Percentiles rank a stretch among this genome's conserved stretches.
Evolutionary conservation across 1,139 yeast genomes (phyloP).

Genomic region (Geotrichum histeridarum): DNA sequence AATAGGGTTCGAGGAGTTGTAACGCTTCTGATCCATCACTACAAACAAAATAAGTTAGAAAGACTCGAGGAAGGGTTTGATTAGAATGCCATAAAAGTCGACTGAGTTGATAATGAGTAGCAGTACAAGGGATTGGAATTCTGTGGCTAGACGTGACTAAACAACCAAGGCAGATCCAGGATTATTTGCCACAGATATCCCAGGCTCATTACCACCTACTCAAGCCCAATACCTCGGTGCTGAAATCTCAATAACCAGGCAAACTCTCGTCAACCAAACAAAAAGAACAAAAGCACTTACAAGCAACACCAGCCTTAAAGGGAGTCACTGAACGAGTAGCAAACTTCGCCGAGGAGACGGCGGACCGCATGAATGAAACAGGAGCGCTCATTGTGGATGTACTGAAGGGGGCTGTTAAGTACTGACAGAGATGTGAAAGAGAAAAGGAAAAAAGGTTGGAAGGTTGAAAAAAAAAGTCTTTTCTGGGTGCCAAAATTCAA

Average conservation of each 20-base stretch:
- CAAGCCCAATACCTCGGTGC: too few relatives aligned
- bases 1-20: conserved; percentile 34
- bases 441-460: background rate
- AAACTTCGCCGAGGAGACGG: conserved; percentile 16
- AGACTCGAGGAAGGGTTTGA: too few relatives aligned
- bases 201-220: too few relatives aligned
- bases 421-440: background rate
- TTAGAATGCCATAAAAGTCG: too few relatives aligned
- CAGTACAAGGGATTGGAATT: too few relatives aligned
- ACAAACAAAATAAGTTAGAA: background rate
- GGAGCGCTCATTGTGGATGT: conserved; percentile 18
- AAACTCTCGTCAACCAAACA: background rate
- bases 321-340: conserved; percentile 18
- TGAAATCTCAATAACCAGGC: too few relatives aligned
- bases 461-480: background rate
- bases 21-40: conserved; percentile 22
- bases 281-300: conserved; percentile 17
- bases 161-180: too few relatives aligned
- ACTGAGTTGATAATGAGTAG: too few relatives aligned
- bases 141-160: too few relatives aligned
- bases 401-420: conserved; percentile 1
- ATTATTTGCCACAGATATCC: too few relatives aligned
- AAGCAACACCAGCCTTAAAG: conserved; percentile 17
- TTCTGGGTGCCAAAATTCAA: background rate
- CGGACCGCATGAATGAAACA: conserved; percentile 19